Percentiles rank a stretch among this genome's conserved stretches.
phyloP scores from a whole-genome alignment of 2,329 filamentous ascomycete species.

The Fusarium stilboides region DNA sequence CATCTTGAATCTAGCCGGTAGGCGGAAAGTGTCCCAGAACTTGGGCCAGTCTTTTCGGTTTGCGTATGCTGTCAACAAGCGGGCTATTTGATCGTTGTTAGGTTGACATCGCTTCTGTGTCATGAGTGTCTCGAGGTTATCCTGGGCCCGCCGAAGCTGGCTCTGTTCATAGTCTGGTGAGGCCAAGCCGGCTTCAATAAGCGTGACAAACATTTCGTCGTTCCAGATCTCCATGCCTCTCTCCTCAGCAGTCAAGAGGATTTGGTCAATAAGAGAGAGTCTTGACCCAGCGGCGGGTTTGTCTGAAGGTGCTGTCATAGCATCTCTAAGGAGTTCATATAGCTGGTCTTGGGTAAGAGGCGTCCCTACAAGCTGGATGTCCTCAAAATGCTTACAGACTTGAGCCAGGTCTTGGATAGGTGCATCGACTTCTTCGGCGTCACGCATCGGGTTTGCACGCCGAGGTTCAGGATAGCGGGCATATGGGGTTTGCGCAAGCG shows the following conservation, averaged over 20 bases:
- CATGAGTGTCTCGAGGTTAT: conserved; percentile 64
- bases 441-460: too few species aligned
- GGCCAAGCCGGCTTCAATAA: conserved; percentile 60
- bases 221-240: conserved; percentile 61
- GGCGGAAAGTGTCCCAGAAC: conserved; percentile 74
- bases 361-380: conserved; percentile 59
- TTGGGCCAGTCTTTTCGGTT: conserved; percentile 64
- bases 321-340: conserved; percentile 56
- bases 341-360: conserved; percentile 55
- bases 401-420: conserved; percentile 33
- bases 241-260: conserved; percentile 63
- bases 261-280: conserved; percentile 58
- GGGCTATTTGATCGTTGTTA: conserved; percentile 58
- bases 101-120: conserved; percentile 56
- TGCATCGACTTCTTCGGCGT: background rate
- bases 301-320: conserved; percentile 52
- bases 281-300: conserved; percentile 50
- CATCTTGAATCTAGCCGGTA: conserved; percentile 65
- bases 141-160: conserved; percentile 58
- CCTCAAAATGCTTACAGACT: conserved; percentile 53
- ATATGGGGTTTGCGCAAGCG: background rate
- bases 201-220: conserved; percentile 64
- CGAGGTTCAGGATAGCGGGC: too few species aligned
- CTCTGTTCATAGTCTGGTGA: conserved; percentile 51
- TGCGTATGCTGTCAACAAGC: conserved; percentile 64